phyloP scores from a whole-genome alignment of 1,284 basidiomycete species.

The Athelia psychrophila region DNA sequence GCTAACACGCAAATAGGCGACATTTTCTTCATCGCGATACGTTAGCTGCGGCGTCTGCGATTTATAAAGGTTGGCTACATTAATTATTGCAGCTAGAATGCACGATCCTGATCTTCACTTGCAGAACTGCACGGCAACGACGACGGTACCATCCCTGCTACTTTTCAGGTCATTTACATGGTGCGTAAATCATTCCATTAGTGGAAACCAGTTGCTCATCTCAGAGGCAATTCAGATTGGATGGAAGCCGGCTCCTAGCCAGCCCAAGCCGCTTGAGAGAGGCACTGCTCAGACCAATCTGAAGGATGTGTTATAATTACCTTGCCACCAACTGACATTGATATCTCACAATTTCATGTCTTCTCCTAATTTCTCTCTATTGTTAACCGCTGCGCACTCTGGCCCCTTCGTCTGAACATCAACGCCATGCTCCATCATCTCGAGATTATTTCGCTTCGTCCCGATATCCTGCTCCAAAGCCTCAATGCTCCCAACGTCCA shows the following conservation, averaged over 20 bases:
- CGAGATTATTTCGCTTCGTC: no score
- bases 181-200: no score
- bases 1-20: conserved; percentile 39
- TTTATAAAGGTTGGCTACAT: conserved; percentile 75
- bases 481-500: conserved; percentile 2
- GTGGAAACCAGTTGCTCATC: no score
- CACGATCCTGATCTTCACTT: not conserved
- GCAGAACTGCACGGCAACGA: conserved; percentile 83
- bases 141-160: conserved; percentile 87
- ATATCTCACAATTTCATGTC: conserved; percentile 2
- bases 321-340: not conserved
- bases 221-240: conserved; percentile 85
- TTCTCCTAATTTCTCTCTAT: conserved; percentile 5
- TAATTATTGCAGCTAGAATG: not conserved
- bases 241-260: conserved; percentile 91
- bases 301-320: conserved; percentile 69
- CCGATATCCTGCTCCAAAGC: no score
- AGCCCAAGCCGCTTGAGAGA: conserved; percentile 83
- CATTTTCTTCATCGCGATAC: conserved; percentile 83
- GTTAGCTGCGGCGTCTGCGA: conserved; percentile 85
- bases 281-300: conserved; percentile 83
- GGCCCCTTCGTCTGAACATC: no score
- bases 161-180: conserved; percentile 95
- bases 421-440: no score
- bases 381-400: no score